Base-by-base conservation (phyloP, 257 asterid genomes). In the Nicotiana attenuata region DNA sequence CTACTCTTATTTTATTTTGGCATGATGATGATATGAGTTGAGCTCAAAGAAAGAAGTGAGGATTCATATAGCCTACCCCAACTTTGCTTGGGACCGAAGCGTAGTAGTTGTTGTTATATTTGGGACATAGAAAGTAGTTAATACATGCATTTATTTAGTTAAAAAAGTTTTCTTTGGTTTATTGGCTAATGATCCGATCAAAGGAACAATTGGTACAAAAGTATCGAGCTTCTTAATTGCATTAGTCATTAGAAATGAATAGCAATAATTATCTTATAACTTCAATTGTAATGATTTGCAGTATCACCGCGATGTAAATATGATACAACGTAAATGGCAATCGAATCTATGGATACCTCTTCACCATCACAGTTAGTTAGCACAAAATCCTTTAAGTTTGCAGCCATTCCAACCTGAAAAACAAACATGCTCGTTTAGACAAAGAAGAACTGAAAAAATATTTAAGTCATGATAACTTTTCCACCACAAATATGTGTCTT, bases 321-420 rank as follows among this genome's bases (percentile, higher is more conserved):
- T 75, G 64, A 26, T 35, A 61, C 35, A 78, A 64, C 71, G 33
- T 11, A 29, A 31, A 78, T 64, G 10, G 52, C 15, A 45, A n/a
- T 53, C 3, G 10, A 56, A 55, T 61, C 47, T 33, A 78, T 33
- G 65, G 53, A 84, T 90, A 96, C 99, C 98, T 96, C 94, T 77
- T 88, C 83, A 80, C 97, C 97, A 81, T 88, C 91, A 59, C 89
- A 87, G 86, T 87, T 89, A 20, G 90, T 89, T 67, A 96, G 88
- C 86, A 91, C 91, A 67, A 86, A 91, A 84, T 94, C 92, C 91
- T 85, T 91, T 47, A 96, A 90, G 84, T 96, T 96, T 81, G 93
- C 97, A 82, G 97, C 97, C 97, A 96, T 92, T 60, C 90, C 97
- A 47, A 96, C 92, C 98, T 93, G 88, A 65, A 80, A 63, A 75